Evolutionary conservation across 768 basidiomycete genomes (phyloP), one percentile per base, ranked within the genome.

Genomic region (Terana coerulea): DNA sequence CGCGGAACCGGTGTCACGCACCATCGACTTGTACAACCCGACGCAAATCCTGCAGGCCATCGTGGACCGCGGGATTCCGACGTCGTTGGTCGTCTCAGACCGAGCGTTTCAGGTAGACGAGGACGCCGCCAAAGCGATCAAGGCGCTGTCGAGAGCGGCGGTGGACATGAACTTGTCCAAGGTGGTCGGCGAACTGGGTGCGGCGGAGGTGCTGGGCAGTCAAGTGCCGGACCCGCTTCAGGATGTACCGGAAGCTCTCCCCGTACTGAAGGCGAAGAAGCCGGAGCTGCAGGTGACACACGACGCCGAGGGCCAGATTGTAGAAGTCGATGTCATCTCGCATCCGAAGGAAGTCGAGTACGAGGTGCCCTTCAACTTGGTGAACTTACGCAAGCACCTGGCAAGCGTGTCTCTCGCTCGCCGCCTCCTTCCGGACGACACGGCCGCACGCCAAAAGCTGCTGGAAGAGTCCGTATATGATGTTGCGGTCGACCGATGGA

Each of bases 391-490:
- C 19, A 76, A 77, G 21, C 84, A 88, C 61, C 77, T 95, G 17
- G 70, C 78, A 2, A 69, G 81, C 53, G 75, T 87, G n/a, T 68
- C 74, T 6, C 74, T 86, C 47, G 81, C 85, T 2, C 80, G 84
- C 30, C 75, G 77, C 2, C 72, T 87, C 5, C 74, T 88, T 37
- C 74, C 81, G 0, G 79, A 83, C 50, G 87, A 92, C 57, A 65
- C 83, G n/a, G 69, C 78, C 14, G 73, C 81, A 0, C 87, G 92
- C 1, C 92, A 95, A 65, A 83, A 83, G 55, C 73, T 91, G 6
- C 78, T 95, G 3, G 93, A 95, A 67, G 80, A 86, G 37, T 89
- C 90, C 2, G 90, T 88, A 3, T 91, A 91, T 65, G 89, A 92
- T 22, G 83, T 90, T 30, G 91, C 92, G 0, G 74, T 81, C 2